Percentiles rank a stretch among this genome's conserved stretches.
Evolutionary conservation across 306 rosid genomes (phyloP).

Genomic region (Citrullus colocynthis): DNA sequence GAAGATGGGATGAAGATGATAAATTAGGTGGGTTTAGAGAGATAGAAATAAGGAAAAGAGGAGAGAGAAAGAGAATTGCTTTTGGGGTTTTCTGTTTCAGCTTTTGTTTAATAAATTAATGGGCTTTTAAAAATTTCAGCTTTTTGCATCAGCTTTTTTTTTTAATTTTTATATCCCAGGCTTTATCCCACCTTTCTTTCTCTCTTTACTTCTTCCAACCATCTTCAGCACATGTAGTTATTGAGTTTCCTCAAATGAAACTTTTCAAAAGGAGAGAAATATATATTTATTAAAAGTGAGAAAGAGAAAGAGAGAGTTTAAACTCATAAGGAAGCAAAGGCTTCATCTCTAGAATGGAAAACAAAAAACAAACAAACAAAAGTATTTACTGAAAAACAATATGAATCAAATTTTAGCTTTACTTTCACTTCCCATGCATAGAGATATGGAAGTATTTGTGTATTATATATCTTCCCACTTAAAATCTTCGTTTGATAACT

Average conservation of each 20-base stretch:
- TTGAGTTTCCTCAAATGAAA: conserved; percentile 11
- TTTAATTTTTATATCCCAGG: conserved; percentile 28
- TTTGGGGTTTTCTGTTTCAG: background rate
- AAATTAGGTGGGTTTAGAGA: background rate
- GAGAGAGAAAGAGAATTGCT: background rate
- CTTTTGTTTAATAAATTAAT: background rate
- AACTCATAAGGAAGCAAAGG: background rate
- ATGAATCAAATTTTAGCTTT: background rate
- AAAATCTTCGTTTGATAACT: too few species aligned
- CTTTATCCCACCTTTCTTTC: conserved; percentile 44
- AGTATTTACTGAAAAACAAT: background rate
- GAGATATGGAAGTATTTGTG: background rate
- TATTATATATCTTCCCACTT: background rate
- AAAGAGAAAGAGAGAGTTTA: background rate
- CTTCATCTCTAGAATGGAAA: background rate
- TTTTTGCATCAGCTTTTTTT: conserved; percentile 51
- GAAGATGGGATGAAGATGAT: background rate
- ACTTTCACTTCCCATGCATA: conserved; percentile 6
- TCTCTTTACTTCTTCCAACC: conserved; percentile 37
- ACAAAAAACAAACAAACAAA: background rate
- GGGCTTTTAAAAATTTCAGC: conserved; percentile 16
- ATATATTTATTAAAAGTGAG: background rate
- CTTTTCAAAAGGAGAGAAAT: background rate
- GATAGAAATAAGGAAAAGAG: background rate
- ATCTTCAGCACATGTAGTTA: conserved; percentile 32